phyloP scores from a whole-genome alignment of 257 asterid species.

The Jasminum sambac region DNA sequence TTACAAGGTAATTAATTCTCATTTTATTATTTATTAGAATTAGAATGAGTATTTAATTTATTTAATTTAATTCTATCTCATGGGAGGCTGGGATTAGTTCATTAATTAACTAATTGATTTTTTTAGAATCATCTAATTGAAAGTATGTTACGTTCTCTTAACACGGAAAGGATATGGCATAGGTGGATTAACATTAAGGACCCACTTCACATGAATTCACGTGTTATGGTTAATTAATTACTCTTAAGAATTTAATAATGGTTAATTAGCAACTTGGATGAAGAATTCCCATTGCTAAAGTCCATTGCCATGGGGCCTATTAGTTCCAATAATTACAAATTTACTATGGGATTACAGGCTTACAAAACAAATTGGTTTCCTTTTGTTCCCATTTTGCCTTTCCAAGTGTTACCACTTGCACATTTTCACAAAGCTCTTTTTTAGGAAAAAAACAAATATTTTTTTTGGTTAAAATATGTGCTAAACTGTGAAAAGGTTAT shows the following conservation, averaged over 20 bases:
- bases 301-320: background rate
- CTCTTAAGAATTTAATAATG: background rate
- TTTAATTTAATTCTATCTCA: background rate
- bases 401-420: no score
- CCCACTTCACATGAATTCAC: conserved; percentile 6
- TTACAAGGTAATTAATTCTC: background rate
- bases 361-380: no score
- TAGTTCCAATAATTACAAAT: background rate
- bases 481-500: no score
- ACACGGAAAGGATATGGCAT: background rate
- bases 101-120: background rate
- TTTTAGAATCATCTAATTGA: background rate
- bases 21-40: background rate
- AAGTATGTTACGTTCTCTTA: background rate
- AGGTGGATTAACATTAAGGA: background rate
- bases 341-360: background rate
- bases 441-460: no score
- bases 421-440: no score
- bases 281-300: background rate
- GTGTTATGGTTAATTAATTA: conserved; percentile 8
- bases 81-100: background rate
- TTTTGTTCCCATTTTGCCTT: no score
- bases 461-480: no score
- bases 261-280: background rate
- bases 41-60: background rate